Evolutionary conservation across 2,329 filamentous ascomycete genomes (phyloP).

Genomic region (Seiridium unicorne): DNA sequence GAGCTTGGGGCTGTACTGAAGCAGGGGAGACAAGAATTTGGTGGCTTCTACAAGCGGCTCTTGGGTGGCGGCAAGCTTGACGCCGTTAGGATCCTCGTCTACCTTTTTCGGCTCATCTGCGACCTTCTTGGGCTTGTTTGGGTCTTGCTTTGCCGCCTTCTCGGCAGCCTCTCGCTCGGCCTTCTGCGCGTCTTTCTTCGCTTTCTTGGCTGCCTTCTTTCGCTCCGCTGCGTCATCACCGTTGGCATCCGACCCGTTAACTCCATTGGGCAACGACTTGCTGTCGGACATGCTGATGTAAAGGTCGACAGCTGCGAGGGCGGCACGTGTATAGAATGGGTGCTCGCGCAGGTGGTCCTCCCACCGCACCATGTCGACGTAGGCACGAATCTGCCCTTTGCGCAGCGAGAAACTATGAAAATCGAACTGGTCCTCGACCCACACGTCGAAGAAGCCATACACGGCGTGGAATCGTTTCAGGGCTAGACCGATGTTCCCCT

Average conservation of each 20-base stretch:
- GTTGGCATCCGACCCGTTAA: conserved; percentile 49
- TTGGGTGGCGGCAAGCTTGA: conserved; percentile 75
- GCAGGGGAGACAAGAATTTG: conserved; percentile 78
- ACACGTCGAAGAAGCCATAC: conserved; percentile 90
- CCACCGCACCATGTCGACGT: conserved; percentile 96
- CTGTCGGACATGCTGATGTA: conserved; percentile 80
- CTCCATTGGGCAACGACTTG: conserved; percentile 62
- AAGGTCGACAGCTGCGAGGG: conserved; percentile 75
- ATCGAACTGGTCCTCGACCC: conserved; percentile 98
- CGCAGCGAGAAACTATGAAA: conserved; percentile 97
- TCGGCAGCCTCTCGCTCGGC: conserved; percentile 78
- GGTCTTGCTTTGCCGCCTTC: conserved; percentile 76
- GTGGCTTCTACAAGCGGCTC: conserved; percentile 83
- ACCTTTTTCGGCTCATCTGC: conserved; percentile 76
- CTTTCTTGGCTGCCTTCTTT: conserved; percentile 89
- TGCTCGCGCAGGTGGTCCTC: conserved; percentile 89
- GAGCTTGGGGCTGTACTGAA: conserved; percentile 79
- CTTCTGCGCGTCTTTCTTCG: conserved; percentile 74
- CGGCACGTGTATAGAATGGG: conserved; percentile 85
- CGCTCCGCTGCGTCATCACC: conserved; percentile 64
- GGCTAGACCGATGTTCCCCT: conserved; percentile 79
- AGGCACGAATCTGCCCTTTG: conserved; percentile 92
- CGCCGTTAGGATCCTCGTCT: conserved; percentile 83
- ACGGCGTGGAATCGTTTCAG: conserved; percentile 90
- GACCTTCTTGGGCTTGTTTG: conserved; percentile 69